Evolutionary conservation across 164 flowering plant genomes (phyloP).

Genomic region (Echeveria elegans): DNA sequence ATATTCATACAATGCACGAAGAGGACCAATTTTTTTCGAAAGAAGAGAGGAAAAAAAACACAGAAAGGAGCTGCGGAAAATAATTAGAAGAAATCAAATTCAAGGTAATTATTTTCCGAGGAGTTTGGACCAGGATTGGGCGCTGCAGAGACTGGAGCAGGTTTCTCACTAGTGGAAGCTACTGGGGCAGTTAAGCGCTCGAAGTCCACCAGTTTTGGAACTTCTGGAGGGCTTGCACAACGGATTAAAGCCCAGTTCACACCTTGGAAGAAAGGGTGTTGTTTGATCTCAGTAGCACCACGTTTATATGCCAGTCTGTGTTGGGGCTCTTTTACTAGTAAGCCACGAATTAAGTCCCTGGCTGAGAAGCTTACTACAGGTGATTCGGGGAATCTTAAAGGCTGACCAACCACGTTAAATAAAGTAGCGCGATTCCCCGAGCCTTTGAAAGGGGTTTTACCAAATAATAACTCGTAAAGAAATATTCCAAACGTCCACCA

Average conservation of each 20-base stretch:
- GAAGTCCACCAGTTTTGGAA: conserved; percentile 45
- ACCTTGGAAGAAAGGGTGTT: conserved; percentile 63
- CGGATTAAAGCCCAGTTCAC: conserved; percentile 66
- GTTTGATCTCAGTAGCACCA: conserved; percentile 75
- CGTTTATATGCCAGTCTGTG: conserved; percentile 52
- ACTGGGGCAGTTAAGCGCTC: conserved; percentile 22
- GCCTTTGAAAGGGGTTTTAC: conserved; percentile 65
- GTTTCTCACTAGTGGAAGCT: conserved; percentile 20
- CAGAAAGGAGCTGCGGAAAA: conserved; percentile 11
- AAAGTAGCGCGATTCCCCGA: conserved; percentile 59
- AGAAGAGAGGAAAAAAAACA: not conserved
- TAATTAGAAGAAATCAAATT: conserved; percentile 73
- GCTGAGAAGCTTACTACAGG: conserved; percentile 51
- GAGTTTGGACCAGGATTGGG: conserved; percentile 21
- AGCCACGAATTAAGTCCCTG: conserved; percentile 49
- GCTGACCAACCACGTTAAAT: conserved; percentile 61
- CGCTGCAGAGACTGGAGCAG: conserved; percentile 7
- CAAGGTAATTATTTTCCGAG: conserved; percentile 58
- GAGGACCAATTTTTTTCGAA: not conserved
- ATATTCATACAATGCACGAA: not conserved
- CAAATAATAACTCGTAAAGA: conserved; percentile 50
- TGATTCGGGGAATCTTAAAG: conserved; percentile 49
- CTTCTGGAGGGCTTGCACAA: conserved; percentile 66
- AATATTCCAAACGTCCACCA: conserved; percentile 77
- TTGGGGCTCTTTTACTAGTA: conserved; percentile 62